Evolutionary conservation across 139 green algal genomes (phyloP), one percentile per base, ranked within the genome.

Genomic region (Closterium sp.): DNA sequence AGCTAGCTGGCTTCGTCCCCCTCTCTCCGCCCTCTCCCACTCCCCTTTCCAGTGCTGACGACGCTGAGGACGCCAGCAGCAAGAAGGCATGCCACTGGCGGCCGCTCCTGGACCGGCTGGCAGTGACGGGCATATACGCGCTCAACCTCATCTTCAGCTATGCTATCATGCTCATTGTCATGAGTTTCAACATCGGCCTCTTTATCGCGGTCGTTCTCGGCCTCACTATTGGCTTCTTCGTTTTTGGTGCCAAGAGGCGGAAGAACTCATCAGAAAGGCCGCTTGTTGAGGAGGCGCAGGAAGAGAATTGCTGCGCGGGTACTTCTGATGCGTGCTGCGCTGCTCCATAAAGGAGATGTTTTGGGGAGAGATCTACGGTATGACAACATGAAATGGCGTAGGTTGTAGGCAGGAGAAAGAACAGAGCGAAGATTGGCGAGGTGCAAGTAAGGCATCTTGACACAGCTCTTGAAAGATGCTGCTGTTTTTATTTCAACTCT

Each of bases 171-270:
- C 86, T 93, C 11, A 85, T 91, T 21, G 30, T 93, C 29, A 93
- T 93, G 91, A 93, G 86, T 85, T 93, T 93, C 28, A 93, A 93
- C 73, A 29, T 42, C 11, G 90, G 90, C n/a, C 70, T 92, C 24
- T 92, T 92, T 29, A 28, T 92, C 27, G 34, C 90, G 22, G 90
- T 92, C 7, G 90, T 92, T 87, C 24, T 92, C 32, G 90, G 90
- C 73, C 34, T 92, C 32, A 34, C 90, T 85, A 31, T 91, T 32
- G 90, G 90, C 21, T 92, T 85, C 90, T 90, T 92, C 70, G 30
- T 90, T 27, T 92, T 92, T 73, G 90, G 90, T 4, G 28, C n/a
- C 17, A 85, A 31, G 84, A 91, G 89, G 89, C 62, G 19, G 62
- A 24, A 24, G 62, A 79, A 27, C 62, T 79, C 62, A 13, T 24